A percentile compares a stretch with the other conserved stretches of the same genome.
Conservation (phyloP, 441 rosid genomes). For the Populus hybrid region DNA sequence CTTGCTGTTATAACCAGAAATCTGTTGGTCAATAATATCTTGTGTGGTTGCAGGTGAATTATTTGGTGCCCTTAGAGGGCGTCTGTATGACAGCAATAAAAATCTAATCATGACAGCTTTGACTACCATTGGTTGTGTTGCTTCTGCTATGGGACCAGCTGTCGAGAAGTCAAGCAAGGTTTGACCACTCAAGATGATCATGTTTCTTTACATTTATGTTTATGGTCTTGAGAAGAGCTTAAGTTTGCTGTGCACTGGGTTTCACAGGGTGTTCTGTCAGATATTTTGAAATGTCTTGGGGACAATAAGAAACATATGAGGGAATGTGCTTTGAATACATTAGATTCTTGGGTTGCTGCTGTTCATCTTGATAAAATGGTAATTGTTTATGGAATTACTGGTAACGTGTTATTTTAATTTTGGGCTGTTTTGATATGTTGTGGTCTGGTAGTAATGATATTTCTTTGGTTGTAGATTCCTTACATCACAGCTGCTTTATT, state of each 20-base stretch:
- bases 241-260: conserved; percentile 8
- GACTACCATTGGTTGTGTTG: conserved; percentile 78
- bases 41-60: conserved; percentile 58
- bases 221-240: background rate
- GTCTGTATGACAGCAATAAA: conserved; percentile 94
- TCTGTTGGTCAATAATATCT: conserved; percentile 16
- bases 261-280: conserved; percentile 85
- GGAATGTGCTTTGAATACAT: conserved; percentile 82
- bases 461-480: conserved; percentile 65
- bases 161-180: conserved; percentile 99
- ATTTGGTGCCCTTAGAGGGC: conserved; percentile 95
- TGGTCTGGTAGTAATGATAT: conserved; percentile 14
- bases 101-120: conserved; percentile 89
- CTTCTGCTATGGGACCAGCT: conserved; percentile 88
- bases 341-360: conserved; percentile 95
- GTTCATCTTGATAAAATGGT: conserved; percentile 99
- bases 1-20: background rate
- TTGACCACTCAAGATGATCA: conserved; percentile 16
- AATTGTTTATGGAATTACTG: background rate
- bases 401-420: conserved; percentile 12
- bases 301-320: conserved; percentile 99
- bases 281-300: conserved; percentile 92
- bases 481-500: conserved; percentile 66
- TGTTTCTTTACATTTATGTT: background rate
- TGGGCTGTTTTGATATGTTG: conserved; percentile 6